Base-by-base conservation (phyloP, 2,329 filamentous ascomycete species). In the Fusarium papillatum region DNA sequence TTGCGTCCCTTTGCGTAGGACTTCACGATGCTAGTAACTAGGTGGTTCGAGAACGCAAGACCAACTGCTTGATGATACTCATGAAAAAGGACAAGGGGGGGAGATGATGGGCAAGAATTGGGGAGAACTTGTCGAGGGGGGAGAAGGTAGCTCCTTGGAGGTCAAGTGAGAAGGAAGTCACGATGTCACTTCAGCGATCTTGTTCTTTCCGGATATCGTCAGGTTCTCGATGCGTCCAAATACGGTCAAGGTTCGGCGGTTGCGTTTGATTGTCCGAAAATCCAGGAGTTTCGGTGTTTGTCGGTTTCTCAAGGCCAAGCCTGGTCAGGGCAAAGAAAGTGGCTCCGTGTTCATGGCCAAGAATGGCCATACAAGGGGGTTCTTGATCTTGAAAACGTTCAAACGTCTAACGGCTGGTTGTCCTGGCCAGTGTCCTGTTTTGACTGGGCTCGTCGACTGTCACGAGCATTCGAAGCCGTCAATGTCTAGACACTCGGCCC, bases 131-230 rank as follows among this genome's bases (percentile, higher is more conserved):
- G 6, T 65, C 19, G 24, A 60, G 46, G 34, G 34, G 29, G 24
- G 17, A 63, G 64, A 69, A 68, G 59, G 70, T 13, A 57, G 57
- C 57, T 48, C 50, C 41, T 66, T 22, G 31, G n/a, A n/a, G 11
- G 19, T 29, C 57, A 53, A 38, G n/a, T 24, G 7, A 26, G 31
- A 53, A 26, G 68, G 71, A 74, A 73, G 63, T 46, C 31, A 41
- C 46, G 57, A 73, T 67, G 67, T 26, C 31, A 41, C 38, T 34
- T n/a, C 16, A 11, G 13, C 14, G 16, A 16, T 24, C 11, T 24
- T 50, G 19, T 38, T 59, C 62, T 36, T 65, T 46, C 61, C 31
- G 38, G 29, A 36, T 9, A 24, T 61, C 26, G n/a, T 66, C 19
- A n/a, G 60, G 5, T 59, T 43, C 31, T 36, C 5, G 24, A n/a